Conservation (phyloP, 805 yeast species). For the Clavispora vitiphila region DNA sequence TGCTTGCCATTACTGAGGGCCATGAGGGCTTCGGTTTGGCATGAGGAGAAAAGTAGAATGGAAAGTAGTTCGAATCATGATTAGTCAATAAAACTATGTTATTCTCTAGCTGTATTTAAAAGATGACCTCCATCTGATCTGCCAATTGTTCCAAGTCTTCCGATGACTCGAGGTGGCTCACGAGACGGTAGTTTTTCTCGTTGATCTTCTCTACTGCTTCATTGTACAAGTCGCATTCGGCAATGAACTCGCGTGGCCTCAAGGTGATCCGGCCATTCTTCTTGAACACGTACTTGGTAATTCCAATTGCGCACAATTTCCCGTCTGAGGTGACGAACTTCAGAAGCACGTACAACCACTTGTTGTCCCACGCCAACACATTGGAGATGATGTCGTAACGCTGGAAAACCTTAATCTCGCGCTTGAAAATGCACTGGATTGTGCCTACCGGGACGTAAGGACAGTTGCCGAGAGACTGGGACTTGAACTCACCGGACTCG, state of each 20-base stretch:
- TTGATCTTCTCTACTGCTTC: conserved; percentile 45
- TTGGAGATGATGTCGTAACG: conserved; percentile 50
- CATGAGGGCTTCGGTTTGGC: conserved; percentile 95
- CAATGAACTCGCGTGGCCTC: conserved; percentile 55
- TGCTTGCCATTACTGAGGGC: conserved; percentile 89
- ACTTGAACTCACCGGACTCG: conserved; percentile 28
- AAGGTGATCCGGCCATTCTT: conserved; percentile 67
- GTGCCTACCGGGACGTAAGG: conserved; percentile 79
- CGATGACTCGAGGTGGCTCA: conserved; percentile 31
- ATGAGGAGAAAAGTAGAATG: neutral
- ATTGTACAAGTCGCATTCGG: conserved; percentile 50
- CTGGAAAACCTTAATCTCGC: conserved; percentile 68
- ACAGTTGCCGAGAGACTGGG: conserved; percentile 22
- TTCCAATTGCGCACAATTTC: conserved; percentile 48
- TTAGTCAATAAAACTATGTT: too few species aligned
- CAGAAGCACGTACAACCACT: conserved; percentile 74
- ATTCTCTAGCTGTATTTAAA: too few species aligned
- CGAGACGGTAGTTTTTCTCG: conserved; percentile 33
- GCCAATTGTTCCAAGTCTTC: conserved; percentile 34
- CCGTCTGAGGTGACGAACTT: conserved; percentile 39
- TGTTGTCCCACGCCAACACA: conserved; percentile 78
- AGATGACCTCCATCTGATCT: neutral
- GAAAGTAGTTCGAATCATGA: too few species aligned
- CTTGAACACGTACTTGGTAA: conserved; percentile 81
- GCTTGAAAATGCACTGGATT: conserved; percentile 60